phyloP scores from a whole-genome alignment of 2,329 filamentous ascomycete genomes.

The Colletotrichum sp. region DNA sequence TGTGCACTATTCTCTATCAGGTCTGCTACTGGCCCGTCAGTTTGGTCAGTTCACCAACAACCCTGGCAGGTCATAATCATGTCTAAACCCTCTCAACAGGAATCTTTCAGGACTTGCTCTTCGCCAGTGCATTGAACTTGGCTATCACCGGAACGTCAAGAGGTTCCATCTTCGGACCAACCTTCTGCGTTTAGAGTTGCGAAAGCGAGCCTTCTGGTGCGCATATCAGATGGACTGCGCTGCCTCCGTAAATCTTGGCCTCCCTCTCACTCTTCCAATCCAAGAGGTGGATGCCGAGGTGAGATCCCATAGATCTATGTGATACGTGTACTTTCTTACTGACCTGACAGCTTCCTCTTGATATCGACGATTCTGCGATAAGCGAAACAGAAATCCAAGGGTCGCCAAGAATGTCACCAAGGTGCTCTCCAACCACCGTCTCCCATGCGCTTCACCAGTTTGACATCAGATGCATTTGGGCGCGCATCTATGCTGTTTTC shows the following conservation, averaged over 20 bases:
- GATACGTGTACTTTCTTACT: background rate
- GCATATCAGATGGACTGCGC: conserved; percentile 9
- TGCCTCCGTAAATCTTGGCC: background rate
- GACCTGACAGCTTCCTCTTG: background rate
- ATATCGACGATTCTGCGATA: background rate
- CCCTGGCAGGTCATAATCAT: too few species aligned
- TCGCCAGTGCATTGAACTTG: conserved; percentile 36
- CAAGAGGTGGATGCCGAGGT: conserved; percentile 12
- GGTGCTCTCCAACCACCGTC: background rate
- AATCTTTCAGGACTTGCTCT: conserved; percentile 33
- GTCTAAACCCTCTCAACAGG: background rate
- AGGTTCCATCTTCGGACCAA: background rate
- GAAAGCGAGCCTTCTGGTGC: conserved; percentile 18
- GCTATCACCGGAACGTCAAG: conserved; percentile 29
- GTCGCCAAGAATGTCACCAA: background rate
- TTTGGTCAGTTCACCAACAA: conserved; percentile 17
- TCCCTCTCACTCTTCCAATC: background rate
- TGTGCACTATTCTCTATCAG: conserved; percentile 32
- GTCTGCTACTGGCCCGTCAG: conserved; percentile 28
- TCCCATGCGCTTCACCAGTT: conserved; percentile 1
- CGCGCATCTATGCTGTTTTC: background rate
- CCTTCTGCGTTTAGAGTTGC: conserved; percentile 2
- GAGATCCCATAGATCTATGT: background rate
- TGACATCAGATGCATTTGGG: conserved; percentile 10
- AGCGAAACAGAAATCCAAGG: background rate